phyloP scores from a whole-genome alignment of 108 stramenopile species.

The Nannochloropsis gaditana region DNA sequence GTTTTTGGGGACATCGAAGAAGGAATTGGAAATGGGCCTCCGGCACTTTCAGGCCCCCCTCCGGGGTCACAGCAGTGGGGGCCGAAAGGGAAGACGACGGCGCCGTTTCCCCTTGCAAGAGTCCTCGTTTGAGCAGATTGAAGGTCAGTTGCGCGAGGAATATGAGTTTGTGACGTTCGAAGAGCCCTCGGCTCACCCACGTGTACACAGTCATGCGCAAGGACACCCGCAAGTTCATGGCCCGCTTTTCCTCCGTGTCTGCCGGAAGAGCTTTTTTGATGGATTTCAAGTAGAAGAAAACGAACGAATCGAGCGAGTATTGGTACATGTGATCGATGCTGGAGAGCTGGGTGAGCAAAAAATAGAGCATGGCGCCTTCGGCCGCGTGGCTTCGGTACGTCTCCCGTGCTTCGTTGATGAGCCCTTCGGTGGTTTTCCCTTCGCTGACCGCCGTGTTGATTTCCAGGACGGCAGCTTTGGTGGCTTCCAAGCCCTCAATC shows the following conservation, averaged over 20 bases:
- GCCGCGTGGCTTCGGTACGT: conserved; percentile 72
- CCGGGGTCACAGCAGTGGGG: neutral
- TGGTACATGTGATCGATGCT: conserved; percentile 86
- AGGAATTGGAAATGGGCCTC: conserved; percentile 71
- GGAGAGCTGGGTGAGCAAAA: conserved; percentile 75
- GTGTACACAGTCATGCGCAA: conserved; percentile 77
- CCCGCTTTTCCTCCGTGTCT: conserved; percentile 61
- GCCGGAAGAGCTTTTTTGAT: conserved; percentile 61
- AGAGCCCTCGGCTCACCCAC: conserved; percentile 79
- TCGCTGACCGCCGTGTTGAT: conserved; percentile 71
- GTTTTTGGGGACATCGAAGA: conserved; percentile 63
- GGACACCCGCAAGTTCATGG: conserved; percentile 64
- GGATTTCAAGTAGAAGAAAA: conserved; percentile 76
- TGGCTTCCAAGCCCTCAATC: conserved; percentile 82
- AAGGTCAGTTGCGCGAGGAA: conserved; percentile 79
- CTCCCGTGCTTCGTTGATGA: conserved; percentile 73
- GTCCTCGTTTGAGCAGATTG: conserved; percentile 76
- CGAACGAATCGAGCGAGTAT: conserved; percentile 77
- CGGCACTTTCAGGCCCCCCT: neutral
- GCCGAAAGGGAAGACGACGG: neutral
- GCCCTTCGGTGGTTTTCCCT: conserved; percentile 66
- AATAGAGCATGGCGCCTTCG: conserved; percentile 90
- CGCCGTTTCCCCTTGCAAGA: conserved; percentile 53
- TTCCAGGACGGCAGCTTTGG: conserved; percentile 72
- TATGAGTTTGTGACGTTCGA: conserved; percentile 81